Base-by-base conservation (phyloP, 1,284 basidiomycete genomes). In the Trametes versicolor region DNA sequence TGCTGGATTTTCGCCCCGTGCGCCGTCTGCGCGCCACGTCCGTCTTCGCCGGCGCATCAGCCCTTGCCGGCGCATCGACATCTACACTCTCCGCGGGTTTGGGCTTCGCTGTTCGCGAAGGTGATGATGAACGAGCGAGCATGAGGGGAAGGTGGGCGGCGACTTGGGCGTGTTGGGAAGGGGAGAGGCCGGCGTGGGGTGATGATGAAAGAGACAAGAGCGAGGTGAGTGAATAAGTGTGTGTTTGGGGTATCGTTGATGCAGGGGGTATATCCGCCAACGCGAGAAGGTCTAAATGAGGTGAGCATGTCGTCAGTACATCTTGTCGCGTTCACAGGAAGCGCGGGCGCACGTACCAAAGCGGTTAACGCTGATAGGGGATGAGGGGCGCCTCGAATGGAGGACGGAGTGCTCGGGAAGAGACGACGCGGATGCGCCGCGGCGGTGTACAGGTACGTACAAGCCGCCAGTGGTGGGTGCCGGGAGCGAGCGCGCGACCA, bases 361-460 rank as follows among this genome's bases (percentile, higher is more conserved):
- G 39, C 49, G 53, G 52, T 39, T 55, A 9, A 52, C n/a, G 39
- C 23, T 51, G 36, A 8, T 45, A 43, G 19, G 57, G 25, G 15
- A 13, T 21, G 17, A 7, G 2, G 39, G 32, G 45, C 41, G 21
- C 23, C 47, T 19, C 34, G 59, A 23, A 8, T 43, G 43, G 48
- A 62, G 50, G 17, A 19, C 9, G 17, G 15, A 45, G 56, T 50
- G 59, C n/a, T 58, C 53, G 45, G 57, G 41, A 41, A 59, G 39
- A 25, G 53, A 59, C 7, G 68, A 52, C 17, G 57, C 39, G n/a
- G 73, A 71, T 32, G 64, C 66, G 48, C 48, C 65, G 60, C 75
- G 73, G 53, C 70, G 70, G 71, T 75, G 73, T 29, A 75, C 63
- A 25, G 74, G 74, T 21, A 75, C 67, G 68, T 74, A 75, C 58